A percentile compares a stretch with the other conserved stretches of the same genome.
phyloP scores from a whole-genome alignment of 352 stramenopile genomes.

The Pythium volutum region DNA sequence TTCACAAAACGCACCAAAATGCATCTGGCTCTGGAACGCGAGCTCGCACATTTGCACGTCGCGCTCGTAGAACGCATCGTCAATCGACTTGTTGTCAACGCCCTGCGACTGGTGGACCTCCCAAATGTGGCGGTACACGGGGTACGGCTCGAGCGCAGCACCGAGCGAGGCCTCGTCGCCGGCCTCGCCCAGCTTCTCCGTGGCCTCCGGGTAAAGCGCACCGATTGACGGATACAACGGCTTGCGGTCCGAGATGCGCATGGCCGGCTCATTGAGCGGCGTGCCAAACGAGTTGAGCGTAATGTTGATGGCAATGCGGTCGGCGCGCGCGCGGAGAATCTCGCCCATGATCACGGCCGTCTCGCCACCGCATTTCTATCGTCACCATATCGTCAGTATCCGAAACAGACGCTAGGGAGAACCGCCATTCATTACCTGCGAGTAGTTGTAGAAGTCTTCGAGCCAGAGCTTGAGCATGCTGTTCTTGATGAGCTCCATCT shows the following conservation, averaged over 20 bases:
- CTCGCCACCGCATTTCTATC: constrained; percentile 92
- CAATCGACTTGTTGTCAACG: constrained; percentile 96
- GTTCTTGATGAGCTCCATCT: constrained; percentile 99
- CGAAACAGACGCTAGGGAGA: not conserved
- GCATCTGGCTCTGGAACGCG: constrained; percentile 99
- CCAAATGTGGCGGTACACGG: constrained; percentile 97
- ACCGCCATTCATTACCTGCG: too few species aligned
- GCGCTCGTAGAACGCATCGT: constrained; percentile 99
- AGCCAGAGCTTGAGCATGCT: constrained; percentile 98
- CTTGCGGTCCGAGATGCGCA: constrained; percentile 97
- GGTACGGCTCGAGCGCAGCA: constrained; percentile 92
- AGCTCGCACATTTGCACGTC: constrained; percentile 98
- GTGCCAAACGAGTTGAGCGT: constrained; percentile 98
- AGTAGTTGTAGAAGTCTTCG: constrained; percentile 95
- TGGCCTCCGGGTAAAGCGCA: constrained; percentile 96
- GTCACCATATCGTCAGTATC: not conserved
- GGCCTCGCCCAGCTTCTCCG: constrained; percentile 91
- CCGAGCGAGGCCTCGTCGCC: constrained; percentile 88
- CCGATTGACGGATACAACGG: constrained; percentile 97
- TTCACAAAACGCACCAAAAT: constrained; percentile 87
- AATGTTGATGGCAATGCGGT: constrained; percentile 99
- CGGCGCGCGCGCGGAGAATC: constrained; percentile 92
- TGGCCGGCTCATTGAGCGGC: constrained; percentile 90
- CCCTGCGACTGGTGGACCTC: constrained; percentile 93
- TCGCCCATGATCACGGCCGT: constrained; percentile 98